A percentile compares a stretch with the other conserved stretches of the same genome.
Evolutionary conservation across 441 rosid genomes (phyloP).

Genomic region (Flueggea neowawraea): DNA sequence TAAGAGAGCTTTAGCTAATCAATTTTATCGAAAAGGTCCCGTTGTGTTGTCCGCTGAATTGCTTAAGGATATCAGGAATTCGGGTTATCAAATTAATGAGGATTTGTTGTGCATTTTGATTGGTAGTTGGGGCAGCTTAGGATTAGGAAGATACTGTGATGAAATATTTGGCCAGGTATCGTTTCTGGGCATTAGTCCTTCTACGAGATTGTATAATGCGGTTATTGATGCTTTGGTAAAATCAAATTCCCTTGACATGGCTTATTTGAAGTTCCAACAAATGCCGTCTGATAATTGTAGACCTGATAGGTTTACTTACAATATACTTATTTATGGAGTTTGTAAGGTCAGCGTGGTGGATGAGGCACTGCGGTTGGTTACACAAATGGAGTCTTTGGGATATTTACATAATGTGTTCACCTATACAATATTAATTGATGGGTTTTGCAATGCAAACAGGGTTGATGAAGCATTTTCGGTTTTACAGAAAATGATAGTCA

Average conservation of each 20-base stretch:
- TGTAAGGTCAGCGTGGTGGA: constrained; percentile 74
- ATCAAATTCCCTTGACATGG: constrained; percentile 79
- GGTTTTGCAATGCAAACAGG: constrained; percentile 71
- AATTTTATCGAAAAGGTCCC: constrained; percentile 61
- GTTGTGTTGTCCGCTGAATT: constrained; percentile 64
- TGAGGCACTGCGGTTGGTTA: constrained; percentile 77
- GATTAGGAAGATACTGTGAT: constrained; percentile 78
- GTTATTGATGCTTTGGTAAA: constrained; percentile 82
- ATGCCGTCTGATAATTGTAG: constrained; percentile 73
- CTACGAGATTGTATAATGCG: constrained; percentile 80
- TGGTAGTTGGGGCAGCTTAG: constrained; percentile 90
- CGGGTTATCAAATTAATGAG: constrained; percentile 54
- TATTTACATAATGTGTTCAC: constrained; percentile 69
- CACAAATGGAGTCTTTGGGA: constrained; percentile 79
- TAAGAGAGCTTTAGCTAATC: constrained; percentile 43
- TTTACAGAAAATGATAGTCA: constrained; percentile 54
- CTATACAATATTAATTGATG: constrained; percentile 71
- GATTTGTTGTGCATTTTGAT: constrained; percentile 72
- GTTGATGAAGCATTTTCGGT: constrained; percentile 61
- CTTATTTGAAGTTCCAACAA: constrained; percentile 87
- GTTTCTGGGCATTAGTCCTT: constrained; percentile 65
- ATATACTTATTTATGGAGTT: constrained; percentile 84
- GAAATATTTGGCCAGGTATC: constrained; percentile 84
- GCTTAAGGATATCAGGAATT: constrained; percentile 53
- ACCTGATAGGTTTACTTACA: constrained; percentile 88